A percentile compares a stretch with the other conserved stretches of the same genome.
Conservation (phyloP, 2,329 filamentous ascomycete species). For the Hirsutella rhossiliensis region DNA sequence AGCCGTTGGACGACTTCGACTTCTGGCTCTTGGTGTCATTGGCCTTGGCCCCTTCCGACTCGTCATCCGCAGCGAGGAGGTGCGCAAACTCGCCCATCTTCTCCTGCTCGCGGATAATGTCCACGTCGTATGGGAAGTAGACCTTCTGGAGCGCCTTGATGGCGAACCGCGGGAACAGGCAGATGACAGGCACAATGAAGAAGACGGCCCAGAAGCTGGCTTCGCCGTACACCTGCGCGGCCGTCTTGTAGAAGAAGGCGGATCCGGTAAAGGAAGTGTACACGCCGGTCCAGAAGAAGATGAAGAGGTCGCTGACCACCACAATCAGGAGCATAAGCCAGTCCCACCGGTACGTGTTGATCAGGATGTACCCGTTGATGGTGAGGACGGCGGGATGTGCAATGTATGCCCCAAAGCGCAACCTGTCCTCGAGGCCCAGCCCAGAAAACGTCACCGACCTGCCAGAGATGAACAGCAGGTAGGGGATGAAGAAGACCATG, state of each 20-base stretch:
- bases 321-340: slow-evolving; percentile 87
- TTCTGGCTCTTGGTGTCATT: slow-evolving; percentile 19
- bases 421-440: slow-evolving; percentile 63
- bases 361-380: slow-evolving; percentile 87
- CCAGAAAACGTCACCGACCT: slow-evolving; percentile 63
- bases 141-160: slow-evolving; percentile 87
- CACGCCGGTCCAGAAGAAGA: slow-evolving; percentile 93
- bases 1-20: slow-evolving; percentile 48
- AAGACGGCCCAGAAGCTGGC: slow-evolving; percentile 81
- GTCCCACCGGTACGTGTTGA: slow-evolving; percentile 97
- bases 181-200: slow-evolving; percentile 67
- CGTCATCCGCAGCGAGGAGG: slow-evolving; percentile 28
- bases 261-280: slow-evolving; percentile 48
- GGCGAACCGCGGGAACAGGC: slow-evolving; percentile 76
- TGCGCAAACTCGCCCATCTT: slow-evolving; percentile 71
- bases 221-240: slow-evolving; percentile 64
- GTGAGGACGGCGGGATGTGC: slow-evolving; percentile 73
- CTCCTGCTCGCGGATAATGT: slow-evolving; percentile 91
- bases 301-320: slow-evolving; percentile 66
- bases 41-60: slow-evolving; percentile 24
- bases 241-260: slow-evolving; percentile 60
- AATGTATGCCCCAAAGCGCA: slow-evolving; percentile 77
- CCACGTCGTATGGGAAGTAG: slow-evolving; percentile 83
- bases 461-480: slow-evolving; percentile 60
- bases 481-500: slow-evolving; percentile 87